Conservation (phyloP, 2,329 filamentous ascomycete genomes). For the Fusarium austroafricanum region DNA sequence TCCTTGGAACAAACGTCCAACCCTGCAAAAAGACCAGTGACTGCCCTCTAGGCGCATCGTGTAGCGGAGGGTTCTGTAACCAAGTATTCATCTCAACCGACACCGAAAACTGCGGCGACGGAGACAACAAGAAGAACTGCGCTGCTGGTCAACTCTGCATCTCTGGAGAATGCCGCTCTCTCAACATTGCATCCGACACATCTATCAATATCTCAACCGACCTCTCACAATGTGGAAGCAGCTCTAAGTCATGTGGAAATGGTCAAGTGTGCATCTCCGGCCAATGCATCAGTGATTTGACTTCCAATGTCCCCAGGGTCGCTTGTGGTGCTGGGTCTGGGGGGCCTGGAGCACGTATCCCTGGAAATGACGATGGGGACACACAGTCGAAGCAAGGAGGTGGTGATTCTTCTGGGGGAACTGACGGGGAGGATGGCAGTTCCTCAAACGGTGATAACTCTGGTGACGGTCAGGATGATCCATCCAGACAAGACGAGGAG, state of each 20-base stretch:
- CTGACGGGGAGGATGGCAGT: not conserved
- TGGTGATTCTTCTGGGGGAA: not conserved
- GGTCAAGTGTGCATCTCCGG: constrained; percentile 27
- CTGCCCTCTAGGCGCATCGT: constrained; percentile 18
- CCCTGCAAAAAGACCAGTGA: constrained; percentile 18
- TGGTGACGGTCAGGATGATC: not conserved
- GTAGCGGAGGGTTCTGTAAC: constrained; percentile 16
- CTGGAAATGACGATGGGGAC: not conserved
- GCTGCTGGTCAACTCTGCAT: constrained; percentile 26
- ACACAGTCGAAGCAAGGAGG: too few species aligned
- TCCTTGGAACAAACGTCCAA: constrained; percentile 33
- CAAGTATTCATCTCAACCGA: constrained; percentile 31
- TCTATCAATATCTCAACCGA: constrained; percentile 24
- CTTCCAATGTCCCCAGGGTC: not conserved
- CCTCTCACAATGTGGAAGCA: constrained; percentile 18
- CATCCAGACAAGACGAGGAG: not conserved
- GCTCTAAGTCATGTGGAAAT: constrained; percentile 9
- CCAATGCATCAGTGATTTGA: constrained; percentile 19
- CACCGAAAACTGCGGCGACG: constrained; percentile 15
- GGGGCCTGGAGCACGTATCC: constrained; percentile 23
- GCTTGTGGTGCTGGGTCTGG: constrained; percentile 21
- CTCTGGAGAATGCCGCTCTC: constrained; percentile 13
- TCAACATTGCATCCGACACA: constrained; percentile 16
- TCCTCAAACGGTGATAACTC: not conserved
- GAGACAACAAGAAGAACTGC: constrained; percentile 9